Conservation (phyloP, 805 yeast species). For the Candida coleopterorum region DNA sequence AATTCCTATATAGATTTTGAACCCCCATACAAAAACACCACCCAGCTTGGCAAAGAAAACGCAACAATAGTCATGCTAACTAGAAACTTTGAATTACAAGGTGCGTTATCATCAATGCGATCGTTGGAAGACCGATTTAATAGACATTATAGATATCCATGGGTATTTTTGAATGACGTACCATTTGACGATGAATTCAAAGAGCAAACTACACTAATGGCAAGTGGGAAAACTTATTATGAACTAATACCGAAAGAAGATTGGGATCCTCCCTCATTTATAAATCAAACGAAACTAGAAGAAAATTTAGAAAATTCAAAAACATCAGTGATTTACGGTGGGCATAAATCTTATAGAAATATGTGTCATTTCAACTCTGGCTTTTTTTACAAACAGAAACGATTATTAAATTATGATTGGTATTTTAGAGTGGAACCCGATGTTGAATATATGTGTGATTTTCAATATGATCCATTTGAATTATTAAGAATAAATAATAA, state of each 20-base stretch:
- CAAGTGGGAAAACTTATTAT: constrained; percentile 37
- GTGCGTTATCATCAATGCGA: constrained; percentile 52
- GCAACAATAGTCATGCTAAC: constrained; percentile 88
- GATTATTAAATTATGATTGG: constrained; percentile 45
- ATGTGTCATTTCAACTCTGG: constrained; percentile 80
- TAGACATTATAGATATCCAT: constrained; percentile 34
- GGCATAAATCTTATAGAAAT: constrained; percentile 47
- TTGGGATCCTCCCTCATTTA: constrained; percentile 37
- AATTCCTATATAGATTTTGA: constrained; percentile 22
- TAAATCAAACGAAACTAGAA: constrained; percentile 26
- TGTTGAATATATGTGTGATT: constrained; percentile 51
- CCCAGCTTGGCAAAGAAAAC: constrained; percentile 55
- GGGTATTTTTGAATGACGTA: constrained; percentile 42
- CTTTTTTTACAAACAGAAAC: constrained; percentile 44
- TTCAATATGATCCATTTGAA: constrained; percentile 50
- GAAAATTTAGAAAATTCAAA: constrained; percentile 18
- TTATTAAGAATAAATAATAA: constrained; percentile 39
- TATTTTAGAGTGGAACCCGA: constrained; percentile 62
- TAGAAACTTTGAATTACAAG: constrained; percentile 71
- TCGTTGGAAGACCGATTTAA: constrained; percentile 42
- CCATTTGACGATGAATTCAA: constrained; percentile 39
- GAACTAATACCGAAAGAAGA: constrained; percentile 37
- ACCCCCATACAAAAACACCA: constrained; percentile 25
- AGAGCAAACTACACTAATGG: constrained; percentile 40
- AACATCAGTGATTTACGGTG: constrained; percentile 39